Percentiles rank a stretch among this genome's conserved stretches.
Evolutionary conservation across 148 eudicot genomes (phyloP).

Genomic region (Nepenthes gracilis): DNA sequence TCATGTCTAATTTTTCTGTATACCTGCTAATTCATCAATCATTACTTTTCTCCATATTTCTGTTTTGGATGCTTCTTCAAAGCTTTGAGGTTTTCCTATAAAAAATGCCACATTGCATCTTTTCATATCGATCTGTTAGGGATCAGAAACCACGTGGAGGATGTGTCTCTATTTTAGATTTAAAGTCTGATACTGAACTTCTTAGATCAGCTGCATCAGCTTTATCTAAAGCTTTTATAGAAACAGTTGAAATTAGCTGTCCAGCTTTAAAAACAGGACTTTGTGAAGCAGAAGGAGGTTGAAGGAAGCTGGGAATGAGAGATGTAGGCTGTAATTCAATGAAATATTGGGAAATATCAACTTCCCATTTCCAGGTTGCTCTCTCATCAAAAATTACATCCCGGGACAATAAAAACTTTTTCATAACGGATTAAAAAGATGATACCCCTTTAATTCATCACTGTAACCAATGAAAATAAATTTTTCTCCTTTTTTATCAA

Average conservation of each 20-base stretch:
- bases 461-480: neutral
- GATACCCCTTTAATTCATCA: neutral
- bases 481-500: neutral
- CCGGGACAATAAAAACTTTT: neutral
- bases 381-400: conserved; percentile 5
- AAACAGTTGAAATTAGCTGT: too few relatives aligned
- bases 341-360: too few relatives aligned
- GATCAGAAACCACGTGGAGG: too few relatives aligned
- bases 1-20: conserved; percentile 3
- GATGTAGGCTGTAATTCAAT: too few relatives aligned
- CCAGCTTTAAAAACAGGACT: neutral
- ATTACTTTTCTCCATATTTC: neutral
- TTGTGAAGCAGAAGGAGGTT: too few relatives aligned
- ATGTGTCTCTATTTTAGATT: too few relatives aligned
- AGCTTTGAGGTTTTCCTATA: neutral
- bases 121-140: neutral
- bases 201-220: too few relatives aligned
- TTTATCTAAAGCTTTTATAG: too few relatives aligned
- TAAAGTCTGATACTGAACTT: too few relatives aligned
- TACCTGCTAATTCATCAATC: conserved; percentile 4
- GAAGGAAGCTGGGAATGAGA: too few relatives aligned
- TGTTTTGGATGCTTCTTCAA: neutral
- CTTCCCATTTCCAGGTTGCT: conserved; percentile 1
- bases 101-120: neutral
- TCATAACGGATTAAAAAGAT: neutral